Evolutionary conservation across 1,139 yeast genomes (phyloP), one percentile per base, ranked within the genome.

Genomic region (Yamadazyma buinensis): DNA sequence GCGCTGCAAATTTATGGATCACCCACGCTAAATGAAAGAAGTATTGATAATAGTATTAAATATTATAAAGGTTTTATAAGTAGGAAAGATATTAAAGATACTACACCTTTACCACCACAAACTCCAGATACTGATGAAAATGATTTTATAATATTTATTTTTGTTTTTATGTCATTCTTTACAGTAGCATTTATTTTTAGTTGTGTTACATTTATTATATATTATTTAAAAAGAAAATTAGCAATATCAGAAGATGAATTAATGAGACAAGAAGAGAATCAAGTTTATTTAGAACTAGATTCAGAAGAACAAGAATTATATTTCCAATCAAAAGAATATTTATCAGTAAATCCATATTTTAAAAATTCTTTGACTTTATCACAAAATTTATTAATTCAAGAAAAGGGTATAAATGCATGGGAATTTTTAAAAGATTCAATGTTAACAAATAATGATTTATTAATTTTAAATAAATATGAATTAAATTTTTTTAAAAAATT

Each of bases 331-430:
- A 76, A 77, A 45, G 82, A 75, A 32, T 75, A 59, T 45, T 57
- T 80, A 28, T 64, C 64, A 36, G 61, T 69, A 30, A 76, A 80
- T 48, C 84, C 86, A 64, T 75, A 59, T 56, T 63, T 57, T 61
- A 65, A 64, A 42, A 64, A 64, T 26, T 64, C 60, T 33, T 56
- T 64, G 46, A 61, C 76, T 34, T 64, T 57, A 38, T 72, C 70
- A 33, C 84, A 68, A 55, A 67, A 61, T 57, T 71, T 74, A 59
- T 67, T 67, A 19, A 86, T 92, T 23, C 95, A 87, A 51, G 98
- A 94, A 50, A 88, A 86, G 57, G 99, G 97, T 0, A 82, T 94
- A 1, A 66, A 75, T 20, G 98, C 98, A 0, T 92, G 95, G 94
- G 95, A 87, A 51, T 92, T 94, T 54, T 75, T 75, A 40, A 86